A percentile compares a stretch with the other conserved stretches of the same genome.
Conservation (phyloP, 331 rosid genomes). For the Stylosanthes scabra region DNA sequence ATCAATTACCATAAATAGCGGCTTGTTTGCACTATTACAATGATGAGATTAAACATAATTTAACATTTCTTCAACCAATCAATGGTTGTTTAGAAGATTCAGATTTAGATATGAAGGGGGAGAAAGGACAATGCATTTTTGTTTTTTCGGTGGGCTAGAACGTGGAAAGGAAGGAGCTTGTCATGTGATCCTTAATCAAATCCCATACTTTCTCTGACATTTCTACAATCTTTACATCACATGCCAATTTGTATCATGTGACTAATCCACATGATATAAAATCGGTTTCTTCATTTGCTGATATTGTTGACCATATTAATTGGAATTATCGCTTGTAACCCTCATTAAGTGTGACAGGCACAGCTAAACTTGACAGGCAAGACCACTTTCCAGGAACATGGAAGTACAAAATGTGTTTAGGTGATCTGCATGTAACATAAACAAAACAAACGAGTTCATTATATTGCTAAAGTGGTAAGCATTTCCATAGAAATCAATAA, state of each 20-base stretch:
- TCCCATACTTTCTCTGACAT: constrained; percentile 52
- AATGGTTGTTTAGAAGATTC: constrained; percentile 41
- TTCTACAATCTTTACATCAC: constrained; percentile 49
- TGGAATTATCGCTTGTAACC: constrained; percentile 30
- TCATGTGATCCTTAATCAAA: constrained; percentile 68
- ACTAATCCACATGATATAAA: constrained; percentile 67
- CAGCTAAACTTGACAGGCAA: constrained; percentile 70
- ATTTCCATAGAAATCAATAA: constrained; percentile 1
- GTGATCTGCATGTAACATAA: constrained; percentile 15
- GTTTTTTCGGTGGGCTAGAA: constrained; percentile 48
- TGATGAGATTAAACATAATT: constrained; percentile 26
- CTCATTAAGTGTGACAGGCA: constrained; percentile 45
- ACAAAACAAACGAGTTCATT: constrained; percentile 1
- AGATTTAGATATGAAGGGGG: constrained; percentile 41
- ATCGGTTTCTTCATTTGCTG: constrained; percentile 43
- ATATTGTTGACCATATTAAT: constrained; percentile 39
- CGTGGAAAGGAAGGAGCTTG: constrained; percentile 62
- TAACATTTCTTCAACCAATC: constrained; percentile 21
- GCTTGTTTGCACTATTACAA: not conserved
- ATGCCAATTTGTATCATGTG: constrained; percentile 58
- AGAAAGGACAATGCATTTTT: constrained; percentile 37
- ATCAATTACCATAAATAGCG: constrained; percentile 26
- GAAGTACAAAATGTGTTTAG: constrained; percentile 19
- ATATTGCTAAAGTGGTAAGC: constrained; percentile 4
- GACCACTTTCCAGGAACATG: constrained; percentile 45